A percentile compares a stretch with the other conserved stretches of the same genome.
These are phyloP conservation scores for Aspergillus sp. DNA, from an alignment of 2,329 filamentous ascomycete genomes.

Conservation along the genomic window DNA sequence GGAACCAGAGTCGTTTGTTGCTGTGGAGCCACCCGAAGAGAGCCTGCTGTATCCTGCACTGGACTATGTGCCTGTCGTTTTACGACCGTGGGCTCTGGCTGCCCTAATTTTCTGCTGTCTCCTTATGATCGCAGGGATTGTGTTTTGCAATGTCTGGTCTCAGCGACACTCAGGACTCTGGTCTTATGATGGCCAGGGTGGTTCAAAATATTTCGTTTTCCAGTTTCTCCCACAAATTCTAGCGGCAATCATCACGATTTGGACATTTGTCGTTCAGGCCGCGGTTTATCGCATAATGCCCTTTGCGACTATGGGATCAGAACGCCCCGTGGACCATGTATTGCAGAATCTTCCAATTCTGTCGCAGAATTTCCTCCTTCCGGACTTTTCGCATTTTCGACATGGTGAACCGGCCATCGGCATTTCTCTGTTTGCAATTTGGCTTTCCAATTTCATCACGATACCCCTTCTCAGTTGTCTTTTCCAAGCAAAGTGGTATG, in stretches of 20 bases:
- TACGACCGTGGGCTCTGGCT: constrained; percentile 63
- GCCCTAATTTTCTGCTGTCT: constrained; percentile 58
- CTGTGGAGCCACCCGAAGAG: constrained; percentile 41
- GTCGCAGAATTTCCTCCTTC: constrained; percentile 63
- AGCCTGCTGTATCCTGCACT: constrained; percentile 50
- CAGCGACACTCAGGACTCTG: constrained; percentile 59
- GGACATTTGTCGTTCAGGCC: constrained; percentile 68
- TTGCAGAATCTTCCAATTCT: constrained; percentile 58
- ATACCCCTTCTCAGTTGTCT: constrained; percentile 75
- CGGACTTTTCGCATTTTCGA: constrained; percentile 62
- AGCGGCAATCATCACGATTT: constrained; percentile 67
- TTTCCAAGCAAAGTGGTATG: constrained; percentile 64
- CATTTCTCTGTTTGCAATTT: constrained; percentile 63
- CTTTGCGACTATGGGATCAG: constrained; percentile 70
- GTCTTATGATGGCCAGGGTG: constrained; percentile 64
- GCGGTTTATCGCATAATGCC: constrained; percentile 74
- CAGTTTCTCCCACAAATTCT: constrained; percentile 77
- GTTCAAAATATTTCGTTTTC: constrained; percentile 76
- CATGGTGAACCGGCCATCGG: constrained; percentile 65
- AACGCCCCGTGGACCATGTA: constrained; percentile 56
- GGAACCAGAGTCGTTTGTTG: constrained; percentile 43
- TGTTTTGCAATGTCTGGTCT: constrained; percentile 69
- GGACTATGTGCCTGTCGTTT: constrained; percentile 65
- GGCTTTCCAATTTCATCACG: constrained; percentile 68
- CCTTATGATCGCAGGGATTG: constrained; percentile 66